A percentile compares a stretch with the other conserved stretches of the same genome.
Conservation (phyloP, 2,329 filamentous ascomycete genomes). For the Colletotrichum horii region DNA sequence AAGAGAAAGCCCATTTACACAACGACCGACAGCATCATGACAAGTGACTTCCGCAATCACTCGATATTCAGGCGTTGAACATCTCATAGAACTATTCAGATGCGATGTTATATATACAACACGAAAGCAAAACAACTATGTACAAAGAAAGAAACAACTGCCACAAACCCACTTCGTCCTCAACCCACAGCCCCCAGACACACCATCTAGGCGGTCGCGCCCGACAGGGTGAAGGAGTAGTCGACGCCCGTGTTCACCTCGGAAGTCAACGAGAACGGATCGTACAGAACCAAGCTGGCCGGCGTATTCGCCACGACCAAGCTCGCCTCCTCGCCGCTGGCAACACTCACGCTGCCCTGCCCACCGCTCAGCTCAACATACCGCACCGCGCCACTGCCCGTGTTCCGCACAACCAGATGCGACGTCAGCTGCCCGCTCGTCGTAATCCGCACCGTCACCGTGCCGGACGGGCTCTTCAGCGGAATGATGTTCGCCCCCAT, state of each 20-base stretch:
- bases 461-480: conserved; percentile 37
- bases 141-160: too few species aligned
- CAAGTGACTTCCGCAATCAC: too few species aligned
- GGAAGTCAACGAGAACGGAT: conserved; percentile 41
- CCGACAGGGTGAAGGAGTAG: conserved; percentile 39
- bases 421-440: conserved; percentile 41
- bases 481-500: conserved; percentile 57
- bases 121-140: too few species aligned
- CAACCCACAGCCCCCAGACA: too few species aligned
- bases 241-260: conserved; percentile 43
- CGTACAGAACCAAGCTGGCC: conserved; percentile 44
- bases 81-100: too few species aligned
- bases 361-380: conserved; percentile 43
- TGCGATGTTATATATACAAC: too few species aligned
- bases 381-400: conserved; percentile 33
- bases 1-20: too few species aligned
- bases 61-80: too few species aligned
- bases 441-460: conserved; percentile 36
- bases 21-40: too few species aligned
- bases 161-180: too few species aligned
- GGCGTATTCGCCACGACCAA: conserved; percentile 56
- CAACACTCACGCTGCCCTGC: conserved; percentile 35
- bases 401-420: conserved; percentile 41
- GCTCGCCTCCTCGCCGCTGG: conserved; percentile 42
- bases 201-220: conserved; percentile 25